Evolutionary conservation across 2,329 filamentous ascomycete genomes (phyloP).

Genomic region (Aspergillus clavatus): DNA sequence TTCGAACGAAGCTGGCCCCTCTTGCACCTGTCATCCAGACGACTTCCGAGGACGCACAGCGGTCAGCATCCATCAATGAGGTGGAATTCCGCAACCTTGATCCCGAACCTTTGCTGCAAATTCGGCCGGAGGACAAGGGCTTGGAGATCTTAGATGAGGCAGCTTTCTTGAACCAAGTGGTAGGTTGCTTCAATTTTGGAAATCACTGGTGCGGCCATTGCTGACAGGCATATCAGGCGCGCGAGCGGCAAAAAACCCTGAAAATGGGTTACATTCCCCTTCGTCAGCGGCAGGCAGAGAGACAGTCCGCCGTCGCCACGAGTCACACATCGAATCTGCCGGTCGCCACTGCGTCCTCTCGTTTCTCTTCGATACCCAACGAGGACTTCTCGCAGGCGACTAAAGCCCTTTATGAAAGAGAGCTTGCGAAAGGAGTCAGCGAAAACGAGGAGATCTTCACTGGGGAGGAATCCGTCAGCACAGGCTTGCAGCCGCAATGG

Average conservation of each 20-base stretch:
- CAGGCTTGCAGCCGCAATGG: constrained; percentile 66
- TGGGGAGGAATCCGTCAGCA: constrained; percentile 74
- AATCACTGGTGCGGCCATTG: constrained; percentile 1
- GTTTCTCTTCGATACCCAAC: constrained; percentile 64
- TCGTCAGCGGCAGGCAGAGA: constrained; percentile 42
- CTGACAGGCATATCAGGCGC: constrained; percentile 33
- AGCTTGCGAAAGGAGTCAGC: constrained; percentile 82
- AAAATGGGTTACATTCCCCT: constrained; percentile 66
- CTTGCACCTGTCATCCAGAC: constrained; percentile 40
- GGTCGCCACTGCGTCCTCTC: constrained; percentile 53
- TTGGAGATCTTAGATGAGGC: constrained; percentile 56
- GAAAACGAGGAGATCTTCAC: constrained; percentile 96
- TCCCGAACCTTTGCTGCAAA: constrained; percentile 61
- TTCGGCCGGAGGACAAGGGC: constrained; percentile 59
- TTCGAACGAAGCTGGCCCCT: constrained; percentile 50
- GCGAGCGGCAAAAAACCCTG: constrained; percentile 56
- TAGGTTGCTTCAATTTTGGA: constrained; percentile 27
- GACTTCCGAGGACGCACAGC: constrained; percentile 1
- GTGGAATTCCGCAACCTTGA: constrained; percentile 50
- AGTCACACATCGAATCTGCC: constrained; percentile 41
- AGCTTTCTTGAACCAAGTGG: constrained; percentile 54
- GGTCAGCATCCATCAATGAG: constrained; percentile 14
- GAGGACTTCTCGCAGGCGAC: constrained; percentile 84
- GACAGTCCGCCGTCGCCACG: constrained; percentile 26
- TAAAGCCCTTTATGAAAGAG: constrained; percentile 83